Conservation (phyloP, 192 early-diverging fungal genomes). For the Funneliformis mosseae region DNA sequence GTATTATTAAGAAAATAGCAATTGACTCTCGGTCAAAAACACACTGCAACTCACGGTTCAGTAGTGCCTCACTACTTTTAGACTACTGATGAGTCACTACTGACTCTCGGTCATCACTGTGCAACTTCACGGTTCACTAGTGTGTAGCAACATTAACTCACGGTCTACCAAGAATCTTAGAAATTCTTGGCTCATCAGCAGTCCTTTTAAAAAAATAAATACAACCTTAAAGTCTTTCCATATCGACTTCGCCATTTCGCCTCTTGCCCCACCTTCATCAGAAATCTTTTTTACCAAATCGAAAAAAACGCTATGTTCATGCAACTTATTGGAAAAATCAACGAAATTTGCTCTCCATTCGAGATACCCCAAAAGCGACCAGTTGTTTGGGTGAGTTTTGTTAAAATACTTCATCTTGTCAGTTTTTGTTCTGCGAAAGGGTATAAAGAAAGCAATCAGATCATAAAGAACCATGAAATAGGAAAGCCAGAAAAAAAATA, state of each 20-base stretch:
- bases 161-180: constrained; percentile 3
- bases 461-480: too few relatives aligned
- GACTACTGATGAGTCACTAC: constrained; percentile 13
- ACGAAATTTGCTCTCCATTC: background rate
- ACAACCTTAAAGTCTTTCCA: constrained; percentile 20
- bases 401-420: constrained; percentile 22
- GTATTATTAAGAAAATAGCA: constrained; percentile 10
- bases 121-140: constrained; percentile 20
- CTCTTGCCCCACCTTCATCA: constrained; percentile 8
- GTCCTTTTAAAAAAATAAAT: constrained; percentile 17
- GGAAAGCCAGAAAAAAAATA: too few relatives aligned
- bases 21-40: constrained; percentile 16
- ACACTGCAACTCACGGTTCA: constrained; percentile 20
- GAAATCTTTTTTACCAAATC: constrained; percentile 14
- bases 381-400: background rate
- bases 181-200: constrained; percentile 2
- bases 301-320: constrained; percentile 12
- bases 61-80: constrained; percentile 13
- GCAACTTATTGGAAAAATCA: constrained; percentile 11
- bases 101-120: constrained; percentile 21
- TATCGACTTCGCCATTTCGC: constrained; percentile 14
- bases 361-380: constrained; percentile 26
- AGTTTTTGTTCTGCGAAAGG: background rate
- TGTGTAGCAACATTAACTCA: constrained; percentile 21
- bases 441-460: background rate